Base-by-base conservation (phyloP, 2,329 filamentous ascomycete species). In the Diplodia mutila region DNA sequence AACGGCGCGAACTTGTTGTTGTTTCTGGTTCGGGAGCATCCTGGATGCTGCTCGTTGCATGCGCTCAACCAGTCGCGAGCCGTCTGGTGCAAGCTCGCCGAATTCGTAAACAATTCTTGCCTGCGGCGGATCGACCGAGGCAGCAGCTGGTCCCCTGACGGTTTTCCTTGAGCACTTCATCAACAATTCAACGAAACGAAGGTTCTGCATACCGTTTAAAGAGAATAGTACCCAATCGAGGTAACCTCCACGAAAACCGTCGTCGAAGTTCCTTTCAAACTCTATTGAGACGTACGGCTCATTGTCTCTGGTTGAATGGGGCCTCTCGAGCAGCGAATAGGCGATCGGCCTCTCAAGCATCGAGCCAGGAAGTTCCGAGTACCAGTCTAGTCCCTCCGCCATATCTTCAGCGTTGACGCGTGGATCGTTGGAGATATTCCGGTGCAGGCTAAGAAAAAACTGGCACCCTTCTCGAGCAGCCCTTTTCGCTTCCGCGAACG, bases 281-380 rank as follows among this genome's bases (percentile, higher is more conserved):
- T 16, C 6, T 7, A 42, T 6, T 2, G 16, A 16, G 37, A 42
- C 14, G 6, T 5, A 39, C 37, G 16, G 3, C 14, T 39, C 37
- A 1, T 0, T 1, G 2, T 18, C 2, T 14, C 9, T 6, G 2
- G 14, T 1, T 16, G 37, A 16, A 3, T 5, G 16, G 16, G 0
- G 0, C 1, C 2, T 16, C 6, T 18, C 16, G 4, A 18, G 51
- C 14, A 27, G 25, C 2, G 16, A 29, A 23, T 27, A 32, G 18
- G 16, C 3, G 12, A 54, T 14, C 16, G 7, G 29, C 18, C 4
- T 32, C 16, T 14, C 18, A 18, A 54, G 52, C 2, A 54, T 12
- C 4, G 18, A 3, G 3, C 34, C 4, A 6, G 52, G 52, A 27
- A 54, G 16, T 32, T 11, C 3, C 16, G 14, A 34, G n/a, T 54